Base-by-base conservation (phyloP, 441 rosid species). In the Syzygium malaccense region DNA sequence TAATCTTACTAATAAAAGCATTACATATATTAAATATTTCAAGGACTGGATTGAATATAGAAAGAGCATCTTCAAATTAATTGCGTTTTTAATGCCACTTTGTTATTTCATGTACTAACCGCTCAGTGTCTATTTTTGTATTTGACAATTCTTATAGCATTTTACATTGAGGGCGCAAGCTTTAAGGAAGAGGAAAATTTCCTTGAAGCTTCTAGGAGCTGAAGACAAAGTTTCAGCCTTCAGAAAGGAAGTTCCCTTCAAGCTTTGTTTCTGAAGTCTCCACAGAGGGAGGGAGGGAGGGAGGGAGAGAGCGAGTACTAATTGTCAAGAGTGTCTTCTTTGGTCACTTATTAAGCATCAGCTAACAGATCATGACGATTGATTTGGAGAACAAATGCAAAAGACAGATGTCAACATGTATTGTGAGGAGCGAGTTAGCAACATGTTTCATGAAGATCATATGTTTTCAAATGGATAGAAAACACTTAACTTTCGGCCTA, bases 71-170 rank as follows among this genome's bases (percentile, higher is more conserved):
- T 71, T 71, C 80, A 71, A 49, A 71, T 20, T 20, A 71, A 71
- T 71, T 13, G 17, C 20, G 80, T 37, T 71, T 10, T 33, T 71
- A 25, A 71, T 14, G n/a, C 80, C 80, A 37, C 80, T 71, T 71
- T 33, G 49, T 20, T 71, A 20, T 71, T 71, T 20, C 80, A 37
- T 71, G 49, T 33, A 71, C 41, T 20, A 33, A 37, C 23, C 48
- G 25, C 17, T 20, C 49, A 23, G 5, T 41, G 28, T 94, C 87
- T 79, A 95, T 88, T 86, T 92, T 95, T 86, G 96, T 45, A 89
- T 75, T 93, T 92, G 87, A 96, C 86, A 88, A 93, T 94, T 88
- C 94, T 94, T 58, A 93, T 93, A 85, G 93, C 93, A 87, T 94
- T 94, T 96, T 94, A 86, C 87, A 78, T 28, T 55, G 75, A 19